These are phyloP conservation scores for Exophiala oligosperma DNA, from an alignment of 2,329 filamentous ascomycete genomes.

Conservation along the genomic window DNA sequence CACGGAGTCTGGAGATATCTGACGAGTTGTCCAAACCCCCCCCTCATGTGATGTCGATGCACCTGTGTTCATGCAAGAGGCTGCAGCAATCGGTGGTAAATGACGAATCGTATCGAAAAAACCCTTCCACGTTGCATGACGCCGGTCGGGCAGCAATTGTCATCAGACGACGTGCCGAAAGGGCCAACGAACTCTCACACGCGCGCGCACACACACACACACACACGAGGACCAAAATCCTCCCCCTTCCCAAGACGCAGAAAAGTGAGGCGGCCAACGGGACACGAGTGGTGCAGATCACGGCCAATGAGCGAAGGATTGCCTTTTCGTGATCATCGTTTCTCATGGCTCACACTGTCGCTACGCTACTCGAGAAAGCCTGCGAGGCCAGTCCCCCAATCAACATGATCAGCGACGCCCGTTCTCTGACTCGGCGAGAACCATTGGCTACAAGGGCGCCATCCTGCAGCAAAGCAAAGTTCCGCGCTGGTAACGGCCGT, in stretches of 20 bases:
- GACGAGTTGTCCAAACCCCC: too few species aligned
- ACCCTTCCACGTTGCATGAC: not conserved
- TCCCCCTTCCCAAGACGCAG: not conserved
- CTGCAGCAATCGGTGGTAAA: too few species aligned
- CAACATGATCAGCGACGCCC: constrained; percentile 1
- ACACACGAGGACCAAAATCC: not conserved
- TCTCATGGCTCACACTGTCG: too few species aligned
- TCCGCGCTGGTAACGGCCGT: not conserved
- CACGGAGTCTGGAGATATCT: not conserved
- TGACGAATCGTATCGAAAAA: not conserved
- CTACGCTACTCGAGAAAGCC: not conserved
- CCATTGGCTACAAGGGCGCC: not conserved
- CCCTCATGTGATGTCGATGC: not conserved
- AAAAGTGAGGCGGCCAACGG: constrained; percentile 23
- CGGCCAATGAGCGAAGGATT: constrained; percentile 7
- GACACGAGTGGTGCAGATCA: not conserved
- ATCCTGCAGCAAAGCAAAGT: not conserved
- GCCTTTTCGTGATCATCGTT: too few species aligned
- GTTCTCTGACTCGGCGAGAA: not conserved
- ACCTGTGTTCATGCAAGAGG: too few species aligned
- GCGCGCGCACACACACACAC: not conserved
- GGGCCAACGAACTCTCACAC: not conserved
- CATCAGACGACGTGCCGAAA: constrained; percentile 5
- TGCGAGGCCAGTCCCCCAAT: constrained; percentile 7
- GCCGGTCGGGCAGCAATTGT: constrained; percentile 17